These are phyloP conservation scores for Ceratocystis lukuohia DNA, from an alignment of 2,329 filamentous ascomycete species.

Conservation along the genomic window DNA sequence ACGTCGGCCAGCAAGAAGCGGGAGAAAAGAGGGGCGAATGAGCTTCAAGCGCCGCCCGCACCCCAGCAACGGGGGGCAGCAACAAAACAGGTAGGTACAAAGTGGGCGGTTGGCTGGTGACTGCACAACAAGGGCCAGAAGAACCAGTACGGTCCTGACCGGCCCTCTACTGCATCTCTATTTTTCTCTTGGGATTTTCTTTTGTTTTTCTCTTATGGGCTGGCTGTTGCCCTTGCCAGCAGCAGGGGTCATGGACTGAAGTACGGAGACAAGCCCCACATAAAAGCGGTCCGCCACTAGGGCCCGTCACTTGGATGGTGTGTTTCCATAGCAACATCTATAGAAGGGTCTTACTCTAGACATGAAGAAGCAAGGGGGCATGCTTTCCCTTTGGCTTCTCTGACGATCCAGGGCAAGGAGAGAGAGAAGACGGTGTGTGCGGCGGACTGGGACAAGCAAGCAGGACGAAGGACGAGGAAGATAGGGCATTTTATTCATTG, in stretches of 20 bases:
- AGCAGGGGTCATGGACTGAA: slow-evolving; percentile 8
- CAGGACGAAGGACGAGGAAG: background rate
- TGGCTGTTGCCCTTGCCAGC: background rate
- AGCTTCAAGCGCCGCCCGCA: background rate
- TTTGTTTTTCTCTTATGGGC: background rate
- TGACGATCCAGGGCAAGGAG: background rate
- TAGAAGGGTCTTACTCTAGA: background rate
- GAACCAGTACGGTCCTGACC: too few relatives aligned
- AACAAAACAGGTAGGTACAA: too few relatives aligned
- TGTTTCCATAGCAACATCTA: slow-evolving; percentile 21
- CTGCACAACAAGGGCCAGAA: too few relatives aligned
- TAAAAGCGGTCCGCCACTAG: slow-evolving; percentile 5
- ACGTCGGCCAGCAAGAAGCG: slow-evolving; percentile 10
- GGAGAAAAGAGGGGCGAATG: background rate
- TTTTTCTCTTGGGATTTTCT: slow-evolving; percentile 13
- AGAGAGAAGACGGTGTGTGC: background rate
- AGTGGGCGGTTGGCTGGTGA: too few relatives aligned
- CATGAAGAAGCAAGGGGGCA: background rate
- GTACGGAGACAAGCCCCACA: slow-evolving; percentile 15
- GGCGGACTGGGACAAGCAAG: background rate
- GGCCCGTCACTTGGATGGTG: slow-evolving; percentile 16
- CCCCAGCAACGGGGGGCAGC: background rate
- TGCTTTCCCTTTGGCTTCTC: background rate
- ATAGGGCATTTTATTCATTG: background rate
- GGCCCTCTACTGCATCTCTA: background rate